Evolutionary conservation across 352 stramenopile genomes (phyloP).

Genomic region (Globisporangium takayamanum): DNA sequence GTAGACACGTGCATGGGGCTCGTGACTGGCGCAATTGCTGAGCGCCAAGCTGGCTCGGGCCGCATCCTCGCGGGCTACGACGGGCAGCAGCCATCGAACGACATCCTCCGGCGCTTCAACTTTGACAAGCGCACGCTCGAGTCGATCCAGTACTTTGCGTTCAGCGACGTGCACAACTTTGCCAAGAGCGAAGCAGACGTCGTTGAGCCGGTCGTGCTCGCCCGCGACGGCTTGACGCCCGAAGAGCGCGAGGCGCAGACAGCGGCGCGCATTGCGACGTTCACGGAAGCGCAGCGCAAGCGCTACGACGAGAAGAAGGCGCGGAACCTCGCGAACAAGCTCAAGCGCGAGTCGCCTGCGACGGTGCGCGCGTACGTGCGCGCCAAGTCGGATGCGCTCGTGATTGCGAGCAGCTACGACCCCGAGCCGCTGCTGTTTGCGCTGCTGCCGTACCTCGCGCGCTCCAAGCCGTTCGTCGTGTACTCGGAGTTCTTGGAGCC

Average conservation of each 20-base stretch:
- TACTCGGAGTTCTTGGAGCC: slow-evolving; percentile 93
- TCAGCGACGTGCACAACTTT: slow-evolving; percentile 51
- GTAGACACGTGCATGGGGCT: slow-evolving; percentile 92
- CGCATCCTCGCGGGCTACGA: slow-evolving; percentile 69
- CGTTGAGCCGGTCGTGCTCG: slow-evolving; percentile 24
- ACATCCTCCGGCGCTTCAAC: slow-evolving; percentile 83
- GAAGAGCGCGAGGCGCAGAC: slow-evolving; percentile 58
- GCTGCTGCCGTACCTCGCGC: slow-evolving; percentile 87
- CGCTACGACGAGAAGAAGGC: slow-evolving; percentile 78
- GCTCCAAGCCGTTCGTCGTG: slow-evolving; percentile 93
- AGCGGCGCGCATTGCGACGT: slow-evolving; percentile 76
- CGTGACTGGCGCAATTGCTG: slow-evolving; percentile 83
- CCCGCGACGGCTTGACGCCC: slow-evolving; percentile 44
- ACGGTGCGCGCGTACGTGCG: slow-evolving; percentile 70
- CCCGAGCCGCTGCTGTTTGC: slow-evolving; percentile 78
- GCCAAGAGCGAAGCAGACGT: slow-evolving; percentile 49
- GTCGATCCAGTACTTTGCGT: slow-evolving; percentile 71
- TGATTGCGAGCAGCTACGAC: slow-evolving; percentile 91
- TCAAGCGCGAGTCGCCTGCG: slow-evolving; percentile 61
- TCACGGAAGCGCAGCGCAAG: slow-evolving; percentile 75
- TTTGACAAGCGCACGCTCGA: slow-evolving; percentile 74
- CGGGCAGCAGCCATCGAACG: slow-evolving; percentile 61
- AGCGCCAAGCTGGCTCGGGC: slow-evolving; percentile 66
- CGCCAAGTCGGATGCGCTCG: slow-evolving; percentile 71
- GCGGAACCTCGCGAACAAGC: slow-evolving; percentile 61